A percentile compares a stretch with the other conserved stretches of the same genome.
phyloP scores from a whole-genome alignment of 352 stramenopile genomes.

The Phytophthora podocarpi region DNA sequence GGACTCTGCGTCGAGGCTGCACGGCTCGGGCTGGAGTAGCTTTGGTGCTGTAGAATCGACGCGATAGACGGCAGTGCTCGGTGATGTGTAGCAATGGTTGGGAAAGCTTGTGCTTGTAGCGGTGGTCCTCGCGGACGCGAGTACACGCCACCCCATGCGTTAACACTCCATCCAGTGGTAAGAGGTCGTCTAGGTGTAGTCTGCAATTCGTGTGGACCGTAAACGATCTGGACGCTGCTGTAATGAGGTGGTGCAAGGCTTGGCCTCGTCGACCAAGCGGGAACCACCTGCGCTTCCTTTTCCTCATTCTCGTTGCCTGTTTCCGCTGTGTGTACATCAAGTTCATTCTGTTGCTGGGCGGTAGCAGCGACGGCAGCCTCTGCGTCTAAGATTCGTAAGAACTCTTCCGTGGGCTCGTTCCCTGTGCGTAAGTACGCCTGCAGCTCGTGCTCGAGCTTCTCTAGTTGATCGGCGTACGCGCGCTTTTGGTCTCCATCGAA shows the following conservation, averaged over 20 bases:
- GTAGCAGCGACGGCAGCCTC: slow-evolving; percentile 9
- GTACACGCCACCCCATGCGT: not conserved
- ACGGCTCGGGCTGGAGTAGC: slow-evolving; percentile 39
- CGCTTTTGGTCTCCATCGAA: slow-evolving; percentile 63
- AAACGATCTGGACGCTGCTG: not conserved
- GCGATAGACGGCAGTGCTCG: slow-evolving; percentile 44
- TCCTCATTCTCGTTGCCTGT: slow-evolving; percentile 19
- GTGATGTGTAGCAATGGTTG: slow-evolving; percentile 33
- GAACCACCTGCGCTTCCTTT: slow-evolving; percentile 17
- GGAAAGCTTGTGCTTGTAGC: slow-evolving; percentile 14
- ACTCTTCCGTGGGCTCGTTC: slow-evolving; percentile 40
- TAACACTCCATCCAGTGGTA: not conserved
- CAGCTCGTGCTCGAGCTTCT: slow-evolving; percentile 46
- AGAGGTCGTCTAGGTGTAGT: not conserved
- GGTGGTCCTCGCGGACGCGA: not conserved
- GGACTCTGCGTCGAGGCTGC: slow-evolving; percentile 28
- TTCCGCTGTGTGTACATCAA: not conserved
- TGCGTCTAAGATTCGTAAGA: slow-evolving; percentile 22
- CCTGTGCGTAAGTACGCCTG: slow-evolving; percentile 54
- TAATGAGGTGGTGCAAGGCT: slow-evolving; percentile 18
- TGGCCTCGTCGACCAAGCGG: slow-evolving; percentile 16
- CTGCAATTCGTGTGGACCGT: slow-evolving; percentile 3
- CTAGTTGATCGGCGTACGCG: slow-evolving; percentile 52
- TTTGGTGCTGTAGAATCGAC: slow-evolving; percentile 47
- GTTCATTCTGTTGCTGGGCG: not conserved